phyloP scores from a whole-genome alignment of 768 basidiomycete genomes.

The Trametes villosa region DNA sequence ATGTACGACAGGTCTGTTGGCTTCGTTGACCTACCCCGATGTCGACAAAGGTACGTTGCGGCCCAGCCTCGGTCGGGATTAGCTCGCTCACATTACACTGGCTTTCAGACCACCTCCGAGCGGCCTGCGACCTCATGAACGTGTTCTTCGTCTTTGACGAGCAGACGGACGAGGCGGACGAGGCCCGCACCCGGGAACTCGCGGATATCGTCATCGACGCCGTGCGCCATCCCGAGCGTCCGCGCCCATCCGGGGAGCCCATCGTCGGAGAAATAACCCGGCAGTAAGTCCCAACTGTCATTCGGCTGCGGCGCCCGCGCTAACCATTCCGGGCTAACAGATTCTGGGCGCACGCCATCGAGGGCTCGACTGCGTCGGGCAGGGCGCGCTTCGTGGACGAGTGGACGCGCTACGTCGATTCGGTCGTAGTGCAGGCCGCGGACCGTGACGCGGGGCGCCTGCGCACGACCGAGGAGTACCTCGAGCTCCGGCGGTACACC shows the following conservation, averaged over 20 bases:
- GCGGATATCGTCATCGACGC: conserved; percentile 32
- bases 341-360: conserved; percentile 24
- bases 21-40: conserved; percentile 13
- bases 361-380: conserved; percentile 10
- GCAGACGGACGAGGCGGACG: conserved; percentile 26
- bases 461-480: conserved; percentile 30
- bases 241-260: conserved; percentile 26
- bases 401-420: conserved; percentile 26
- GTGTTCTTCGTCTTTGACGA: conserved; percentile 37
- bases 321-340: background rate
- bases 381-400: conserved; percentile 27
- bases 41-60: conserved; percentile 3
- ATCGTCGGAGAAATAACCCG: conserved; percentile 30
- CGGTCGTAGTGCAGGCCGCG: conserved; percentile 31
- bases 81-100: background rate
- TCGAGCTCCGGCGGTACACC: conserved; percentile 30
- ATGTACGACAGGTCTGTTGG: conserved; percentile 14
- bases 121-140: conserved; percentile 32
- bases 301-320: background rate
- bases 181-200: conserved; percentile 9
- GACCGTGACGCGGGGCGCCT: conserved; percentile 22
- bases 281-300: conserved; percentile 22
- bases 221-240: conserved; percentile 26
- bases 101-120: conserved; percentile 12
- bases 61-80: background rate